Evolutionary conservation across 768 basidiomycete genomes (phyloP).

Genomic region (Termitomyces sp.): DNA sequence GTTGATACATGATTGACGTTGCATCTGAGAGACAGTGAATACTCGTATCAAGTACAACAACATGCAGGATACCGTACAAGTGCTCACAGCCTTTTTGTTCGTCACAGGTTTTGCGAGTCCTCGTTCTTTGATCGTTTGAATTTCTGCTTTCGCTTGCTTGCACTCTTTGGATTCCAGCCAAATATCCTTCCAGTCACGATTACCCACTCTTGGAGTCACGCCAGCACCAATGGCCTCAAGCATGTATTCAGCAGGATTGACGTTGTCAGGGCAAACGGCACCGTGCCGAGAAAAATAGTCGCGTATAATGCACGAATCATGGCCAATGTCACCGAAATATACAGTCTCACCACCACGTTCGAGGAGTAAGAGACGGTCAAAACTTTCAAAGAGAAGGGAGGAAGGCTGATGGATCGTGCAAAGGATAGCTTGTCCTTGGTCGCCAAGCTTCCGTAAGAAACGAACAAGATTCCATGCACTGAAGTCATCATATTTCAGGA

Average conservation of each 20-base stretch:
- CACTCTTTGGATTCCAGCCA: constrained; percentile 75
- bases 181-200: constrained; percentile 81
- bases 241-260: constrained; percentile 80
- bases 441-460: constrained; percentile 77
- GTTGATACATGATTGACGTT: constrained; percentile 70
- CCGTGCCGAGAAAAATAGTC: constrained; percentile 76
- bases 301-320: constrained; percentile 59
- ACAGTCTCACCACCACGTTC: constrained; percentile 84
- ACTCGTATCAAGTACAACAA: background rate
- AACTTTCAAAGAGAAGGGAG: constrained; percentile 80
- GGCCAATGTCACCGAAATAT: constrained; percentile 89
- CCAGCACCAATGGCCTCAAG: constrained; percentile 87
- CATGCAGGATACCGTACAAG: constrained; percentile 32
- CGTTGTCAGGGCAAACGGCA: constrained; percentile 65
- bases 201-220: constrained; percentile 61
- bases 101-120: constrained; percentile 37
- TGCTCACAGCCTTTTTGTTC: constrained; percentile 33
- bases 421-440: constrained; percentile 83
- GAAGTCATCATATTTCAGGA: constrained; percentile 26
- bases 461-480: constrained; percentile 80
- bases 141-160: constrained; percentile 33
- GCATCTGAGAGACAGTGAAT: constrained; percentile 43
- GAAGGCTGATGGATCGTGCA: constrained; percentile 92
- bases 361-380: constrained; percentile 64
- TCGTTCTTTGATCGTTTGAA: constrained; percentile 38